These are phyloP conservation scores for Danielia oregonensis DNA, from an alignment of 805 yeast species.

Conservation along the genomic window DNA sequence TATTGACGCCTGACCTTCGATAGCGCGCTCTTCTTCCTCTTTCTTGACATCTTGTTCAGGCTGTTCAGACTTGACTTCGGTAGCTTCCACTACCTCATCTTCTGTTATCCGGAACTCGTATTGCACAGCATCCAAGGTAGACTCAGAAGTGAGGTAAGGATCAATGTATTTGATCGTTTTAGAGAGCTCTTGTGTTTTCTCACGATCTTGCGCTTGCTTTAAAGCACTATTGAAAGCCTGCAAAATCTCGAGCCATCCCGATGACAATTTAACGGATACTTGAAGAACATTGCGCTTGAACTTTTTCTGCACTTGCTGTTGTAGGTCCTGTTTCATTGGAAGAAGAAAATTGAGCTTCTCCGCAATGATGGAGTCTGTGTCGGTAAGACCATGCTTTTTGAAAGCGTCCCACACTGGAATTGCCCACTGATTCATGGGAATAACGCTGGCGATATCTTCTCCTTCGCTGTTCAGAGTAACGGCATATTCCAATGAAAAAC, in stretches of 20 bases:
- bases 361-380: neutral
- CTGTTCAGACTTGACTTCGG: too few species aligned
- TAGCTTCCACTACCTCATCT: too few species aligned
- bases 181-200: constrained; percentile 29
- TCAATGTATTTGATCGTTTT: constrained; percentile 47
- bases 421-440: constrained; percentile 22
- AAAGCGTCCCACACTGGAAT: neutral
- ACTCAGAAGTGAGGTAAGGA: constrained; percentile 48
- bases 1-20: too few species aligned
- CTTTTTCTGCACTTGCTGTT: constrained; percentile 17
- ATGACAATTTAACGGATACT: constrained; percentile 4
- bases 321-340: constrained; percentile 29
- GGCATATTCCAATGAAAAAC: constrained; percentile 59
- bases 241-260: constrained; percentile 26
- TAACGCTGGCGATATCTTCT: constrained; percentile 34
- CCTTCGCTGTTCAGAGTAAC: constrained; percentile 41
- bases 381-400: neutral
- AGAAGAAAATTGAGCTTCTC: constrained; percentile 25
- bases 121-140: constrained; percentile 43
- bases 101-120: too few species aligned
- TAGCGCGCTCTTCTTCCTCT: constrained; percentile 6
- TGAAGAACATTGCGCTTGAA: constrained; percentile 6
- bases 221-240: constrained; percentile 33
- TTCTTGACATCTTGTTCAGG: too few species aligned
- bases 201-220: constrained; percentile 28